Percentiles rank a stretch among this genome's conserved stretches.
Evolutionary conservation across 2,329 filamentous ascomycete species (phyloP).

Genomic region (Dactylellina drechsleri): DNA sequence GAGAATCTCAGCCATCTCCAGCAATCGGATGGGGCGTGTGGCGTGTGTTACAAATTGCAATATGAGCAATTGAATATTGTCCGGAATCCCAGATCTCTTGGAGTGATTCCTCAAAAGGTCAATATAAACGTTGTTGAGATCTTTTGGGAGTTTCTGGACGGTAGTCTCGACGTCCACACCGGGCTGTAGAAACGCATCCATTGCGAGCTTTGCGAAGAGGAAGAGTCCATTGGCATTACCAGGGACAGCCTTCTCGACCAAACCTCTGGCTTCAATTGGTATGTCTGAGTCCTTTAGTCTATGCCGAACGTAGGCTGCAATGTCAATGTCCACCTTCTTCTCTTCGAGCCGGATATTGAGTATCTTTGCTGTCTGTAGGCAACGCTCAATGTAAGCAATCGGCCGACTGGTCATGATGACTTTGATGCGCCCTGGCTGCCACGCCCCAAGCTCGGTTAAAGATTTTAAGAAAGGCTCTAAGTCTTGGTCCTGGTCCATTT

Average conservation of each 20-base stretch:
- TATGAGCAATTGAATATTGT: constrained; percentile 55
- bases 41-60: constrained; percentile 56
- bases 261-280: background rate
- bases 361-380: constrained; percentile 50
- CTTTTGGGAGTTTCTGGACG: constrained; percentile 53
- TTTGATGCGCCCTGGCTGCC: constrained; percentile 41
- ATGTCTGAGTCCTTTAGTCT: constrained; percentile 14
- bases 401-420: constrained; percentile 57
- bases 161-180: constrained; percentile 12
- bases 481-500: no score
- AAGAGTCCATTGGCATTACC: constrained; percentile 55
- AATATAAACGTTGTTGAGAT: constrained; percentile 59
- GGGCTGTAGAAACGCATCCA: constrained; percentile 56
- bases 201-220: constrained; percentile 56
- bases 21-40: constrained; percentile 55
- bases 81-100: constrained; percentile 39
- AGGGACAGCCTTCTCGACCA: constrained; percentile 6
- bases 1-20: constrained; percentile 33
- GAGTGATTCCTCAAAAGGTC: constrained; percentile 55
- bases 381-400: constrained; percentile 55
- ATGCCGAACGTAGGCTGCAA: constrained; percentile 31
- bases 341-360: constrained; percentile 55
- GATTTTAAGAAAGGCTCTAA: background rate
- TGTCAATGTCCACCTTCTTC: constrained; percentile 55
- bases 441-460: constrained; percentile 24